Evolutionary conservation across 352 stramenopile genomes (phyloP).

Genomic region (Phytophthora citrophthora): DNA sequence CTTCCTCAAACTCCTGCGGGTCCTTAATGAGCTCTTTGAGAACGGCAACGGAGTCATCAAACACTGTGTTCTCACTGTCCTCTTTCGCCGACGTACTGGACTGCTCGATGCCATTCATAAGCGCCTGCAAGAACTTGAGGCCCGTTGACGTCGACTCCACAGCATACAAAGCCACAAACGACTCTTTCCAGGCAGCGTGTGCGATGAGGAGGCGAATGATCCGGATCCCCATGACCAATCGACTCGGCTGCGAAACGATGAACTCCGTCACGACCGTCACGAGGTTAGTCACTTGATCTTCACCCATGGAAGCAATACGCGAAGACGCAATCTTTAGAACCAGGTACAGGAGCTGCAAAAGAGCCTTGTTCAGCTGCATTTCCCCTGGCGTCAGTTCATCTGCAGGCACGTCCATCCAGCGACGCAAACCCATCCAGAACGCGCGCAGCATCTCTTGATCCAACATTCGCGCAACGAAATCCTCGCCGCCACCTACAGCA

Average conservation of each 20-base stretch:
- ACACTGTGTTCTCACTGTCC: constrained; percentile 41
- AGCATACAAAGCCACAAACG: constrained; percentile 70
- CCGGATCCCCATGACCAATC: constrained; percentile 60
- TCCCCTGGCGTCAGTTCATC: constrained; percentile 39
- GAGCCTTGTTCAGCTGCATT: constrained; percentile 47
- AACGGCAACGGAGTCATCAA: constrained; percentile 69
- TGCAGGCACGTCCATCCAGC: constrained; percentile 62
- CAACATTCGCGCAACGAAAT: constrained; percentile 64
- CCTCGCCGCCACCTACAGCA: constrained; percentile 61
- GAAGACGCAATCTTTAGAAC: constrained; percentile 68
- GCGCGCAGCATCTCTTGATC: constrained; percentile 75
- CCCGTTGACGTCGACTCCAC: constrained; percentile 68
- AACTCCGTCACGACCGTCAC: constrained; percentile 78
- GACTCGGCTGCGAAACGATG: constrained; percentile 57
- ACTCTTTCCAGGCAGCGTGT: constrained; percentile 72
- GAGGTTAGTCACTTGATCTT: constrained; percentile 69
- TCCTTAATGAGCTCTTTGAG: constrained; percentile 65
- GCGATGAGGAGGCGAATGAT: constrained; percentile 83
- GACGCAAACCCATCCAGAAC: constrained; percentile 65
- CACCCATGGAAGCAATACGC: constrained; percentile 52
- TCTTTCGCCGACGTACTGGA: constrained; percentile 38
- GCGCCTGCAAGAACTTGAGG: constrained; percentile 68
- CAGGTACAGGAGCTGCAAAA: constrained; percentile 74
- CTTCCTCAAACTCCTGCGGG: constrained; percentile 27
- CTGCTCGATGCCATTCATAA: constrained; percentile 62